Base-by-base conservation (phyloP, 306 rosid genomes). In the Arachis stenosperma region DNA sequence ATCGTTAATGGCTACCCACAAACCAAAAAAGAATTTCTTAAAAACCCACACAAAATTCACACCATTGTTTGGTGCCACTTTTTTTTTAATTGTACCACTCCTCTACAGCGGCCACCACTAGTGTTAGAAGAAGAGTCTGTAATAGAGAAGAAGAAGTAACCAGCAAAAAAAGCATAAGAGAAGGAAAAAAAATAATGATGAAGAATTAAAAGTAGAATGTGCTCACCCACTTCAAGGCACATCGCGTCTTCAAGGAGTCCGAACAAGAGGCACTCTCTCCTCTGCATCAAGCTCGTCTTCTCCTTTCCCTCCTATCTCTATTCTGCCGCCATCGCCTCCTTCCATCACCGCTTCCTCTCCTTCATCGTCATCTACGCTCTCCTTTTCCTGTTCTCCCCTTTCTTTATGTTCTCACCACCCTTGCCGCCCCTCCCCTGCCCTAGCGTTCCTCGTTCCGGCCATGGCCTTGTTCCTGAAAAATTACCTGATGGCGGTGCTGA, bases 161-260 rank as follows among this genome's bases (percentile, higher is more conserved):
- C 27, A 22, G 1, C 1, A 22, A 22, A 22, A 22, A 1, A 22
- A 22, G 27, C 1, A 22, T 22, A 1, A 22, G 27, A 22, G 1
- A 22, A 1, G 27, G 27, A 22, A 22, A 1, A 22, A 22, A 1
- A 22, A 22, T 1, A 22, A 22, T 22, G 27, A 22, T 22, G 1
- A 22, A 22, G 27, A 22, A 1, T 22, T 1, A 22, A 0, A 22
- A 22, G 27, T 22, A 22, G 27, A 22, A 42, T 52, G 81, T 91
- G 62, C 71, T 86, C 17, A 90, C 92, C 22, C 90, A 86, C 61
- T 79, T 90, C 81, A 93, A 93, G 70, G 89, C 90, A 3, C 93
- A 97, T 4, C 96, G 90, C 46, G 87, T 93, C 42, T 86, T 81
- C 89, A 29, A 14, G 10, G 92, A 93, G 33, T 87, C 97, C 8